These are phyloP conservation scores for Vaccinium vitisidaea DNA, from an alignment of 148 eudicot genomes.

Conservation along the genomic window DNA sequence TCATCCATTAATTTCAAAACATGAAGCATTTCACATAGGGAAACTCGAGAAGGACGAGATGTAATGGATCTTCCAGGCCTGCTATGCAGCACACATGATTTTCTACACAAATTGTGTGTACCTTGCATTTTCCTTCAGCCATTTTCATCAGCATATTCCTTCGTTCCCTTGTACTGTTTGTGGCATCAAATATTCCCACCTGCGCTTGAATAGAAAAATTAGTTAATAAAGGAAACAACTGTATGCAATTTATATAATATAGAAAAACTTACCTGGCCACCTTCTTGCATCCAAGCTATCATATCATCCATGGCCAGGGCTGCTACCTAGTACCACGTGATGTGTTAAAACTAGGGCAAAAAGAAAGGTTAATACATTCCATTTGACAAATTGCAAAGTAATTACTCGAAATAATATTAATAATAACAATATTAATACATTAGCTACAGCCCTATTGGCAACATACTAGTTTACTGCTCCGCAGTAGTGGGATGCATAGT, in stretches of 20 bases:
- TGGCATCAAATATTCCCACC: constrained; percentile 99
- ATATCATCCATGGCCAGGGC: constrained; percentile 99
- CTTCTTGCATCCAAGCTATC: constrained; percentile 99
- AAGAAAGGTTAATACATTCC: constrained; percentile 29
- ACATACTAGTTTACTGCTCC: constrained; percentile 6
- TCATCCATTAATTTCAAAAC: background rate
- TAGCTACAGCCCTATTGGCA: background rate
- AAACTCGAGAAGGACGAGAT: background rate
- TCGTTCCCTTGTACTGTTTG: constrained; percentile 78
- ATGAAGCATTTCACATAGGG: background rate
- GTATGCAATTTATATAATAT: constrained; percentile 5
- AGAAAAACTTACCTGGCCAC: constrained; percentile 81
- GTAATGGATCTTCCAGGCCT: background rate
- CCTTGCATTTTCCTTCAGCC: constrained; percentile 99
- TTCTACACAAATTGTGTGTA: constrained; percentile 13
- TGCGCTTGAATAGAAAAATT: constrained; percentile 28
- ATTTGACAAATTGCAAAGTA: constrained; percentile 8
- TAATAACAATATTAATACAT: background rate
- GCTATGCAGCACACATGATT: background rate
- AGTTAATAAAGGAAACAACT: constrained; percentile 12
- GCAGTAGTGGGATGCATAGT: background rate
- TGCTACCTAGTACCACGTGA: constrained; percentile 81
- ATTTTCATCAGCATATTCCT: constrained; percentile 95
- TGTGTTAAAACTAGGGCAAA: constrained; percentile 44
- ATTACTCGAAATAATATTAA: background rate